Base-by-base conservation (phyloP, 2,329 filamentous ascomycete genomes). In the Coccinonectria pachysandricola region DNA sequence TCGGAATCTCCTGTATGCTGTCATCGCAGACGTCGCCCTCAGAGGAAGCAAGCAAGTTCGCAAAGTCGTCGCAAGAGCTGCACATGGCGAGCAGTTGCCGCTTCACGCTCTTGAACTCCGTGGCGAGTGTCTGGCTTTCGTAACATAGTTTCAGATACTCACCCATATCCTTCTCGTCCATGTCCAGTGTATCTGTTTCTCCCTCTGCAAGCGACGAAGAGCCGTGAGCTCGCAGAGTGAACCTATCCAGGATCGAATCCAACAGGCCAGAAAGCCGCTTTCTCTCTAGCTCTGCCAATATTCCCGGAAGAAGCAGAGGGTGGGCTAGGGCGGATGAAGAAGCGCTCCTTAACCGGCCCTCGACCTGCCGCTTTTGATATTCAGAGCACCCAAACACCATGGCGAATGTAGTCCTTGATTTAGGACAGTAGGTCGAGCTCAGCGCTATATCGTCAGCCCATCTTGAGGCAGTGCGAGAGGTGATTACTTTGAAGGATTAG, bases 101-200 rank as follows among this genome's bases (percentile, higher is more conserved):
- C 14, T 32, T 32, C 13, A 32, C 26, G 7, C 21, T 5, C 5
- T 27, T 27, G 20, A 25, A 24, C 15, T 32, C 24, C 12, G 24
- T 27, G 3, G 15, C 19, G 6, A 32, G 12, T 7, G 17, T 28
- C 9, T 27, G 30, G 12, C 30, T 32, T 13, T 28, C 24, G 7
- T 21, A 27, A 12, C 30, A 32, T 5, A 32, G 22, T 5, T 23
- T 26, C 13, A 32, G n/a, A 18, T 32, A 32, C 22, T 28, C 26
- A 10, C 20, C 6, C 17, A 24, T 28, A 8, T 28, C 14, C 3
- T 13, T 7, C 12, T 26, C 24, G 4, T 19, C 27, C 29, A 24
- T 27, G 24, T 27, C 12, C 10, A 18, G 27, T 8, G 12, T 26
- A 9, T 15, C 19, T n/a, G 10, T 4, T 19, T 8, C 5, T 4